A percentile compares a stretch with the other conserved stretches of the same genome.
phyloP scores from a whole-genome alignment of 2,329 filamentous ascomycete genomes.

The Aspergillus pseudotamarii region DNA sequence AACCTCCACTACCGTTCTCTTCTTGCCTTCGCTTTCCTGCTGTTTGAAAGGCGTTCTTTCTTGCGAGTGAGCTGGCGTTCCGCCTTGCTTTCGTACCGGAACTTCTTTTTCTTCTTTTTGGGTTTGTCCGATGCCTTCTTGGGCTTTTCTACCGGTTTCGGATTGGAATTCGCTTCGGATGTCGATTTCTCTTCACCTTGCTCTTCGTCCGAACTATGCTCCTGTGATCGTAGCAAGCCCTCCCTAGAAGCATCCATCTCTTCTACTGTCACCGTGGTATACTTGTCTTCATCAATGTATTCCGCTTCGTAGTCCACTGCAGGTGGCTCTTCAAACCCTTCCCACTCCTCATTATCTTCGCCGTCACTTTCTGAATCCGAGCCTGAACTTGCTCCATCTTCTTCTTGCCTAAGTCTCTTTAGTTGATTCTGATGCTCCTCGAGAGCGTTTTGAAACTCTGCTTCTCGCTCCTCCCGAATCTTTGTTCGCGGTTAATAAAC shows the following conservation, averaged over 20 bases:
- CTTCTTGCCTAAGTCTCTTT: conserved; percentile 57
- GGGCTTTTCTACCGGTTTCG: conserved; percentile 52
- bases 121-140: conserved; percentile 50
- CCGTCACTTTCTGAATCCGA: conserved; percentile 32
- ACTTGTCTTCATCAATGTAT: conserved; percentile 94
- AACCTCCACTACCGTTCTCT: conserved; percentile 38
- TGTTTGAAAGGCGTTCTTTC: conserved; percentile 70
- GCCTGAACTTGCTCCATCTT: conserved; percentile 25
- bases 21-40: conserved; percentile 66
- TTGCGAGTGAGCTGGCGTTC: conserved; percentile 68
- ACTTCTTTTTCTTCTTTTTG: conserved; percentile 87
- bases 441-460: conserved; percentile 81
- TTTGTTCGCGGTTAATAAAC: conserved; percentile 41
- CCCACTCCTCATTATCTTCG: conserved; percentile 62
- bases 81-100: conserved; percentile 86
- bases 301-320: conserved; percentile 81
- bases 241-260: conserved; percentile 78
- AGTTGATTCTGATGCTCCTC: conserved; percentile 73
- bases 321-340: conserved; percentile 60
- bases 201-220: conserved; percentile 31
- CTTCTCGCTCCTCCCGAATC: conserved; percentile 81
- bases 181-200: conserved; percentile 34
- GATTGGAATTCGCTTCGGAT: conserved; percentile 31
- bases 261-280: conserved; percentile 92
- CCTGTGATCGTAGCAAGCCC: conserved; percentile 63